Percentiles rank a stretch among this genome's conserved stretches.
phyloP scores from a whole-genome alignment of 306 rosid genomes.

The Potentilla sterilis region DNA sequence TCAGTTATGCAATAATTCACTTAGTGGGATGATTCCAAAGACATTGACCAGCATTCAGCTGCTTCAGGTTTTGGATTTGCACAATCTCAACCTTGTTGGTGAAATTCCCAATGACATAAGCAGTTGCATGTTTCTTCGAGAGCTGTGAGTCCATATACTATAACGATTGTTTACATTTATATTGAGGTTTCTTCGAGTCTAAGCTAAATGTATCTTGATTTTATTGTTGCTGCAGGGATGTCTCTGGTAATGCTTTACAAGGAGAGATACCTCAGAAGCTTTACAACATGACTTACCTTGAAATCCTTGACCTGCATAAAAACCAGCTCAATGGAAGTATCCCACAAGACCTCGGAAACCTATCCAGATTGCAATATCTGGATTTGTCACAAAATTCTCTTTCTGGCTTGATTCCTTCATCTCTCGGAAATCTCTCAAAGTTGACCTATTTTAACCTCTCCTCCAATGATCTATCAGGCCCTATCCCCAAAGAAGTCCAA shows the following conservation, averaged over 20 bases:
- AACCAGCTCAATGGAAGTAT: slow-evolving; percentile 78
- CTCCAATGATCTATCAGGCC: slow-evolving; percentile 76
- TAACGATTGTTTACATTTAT: slow-evolving; percentile 21
- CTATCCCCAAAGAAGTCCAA: slow-evolving; percentile 61
- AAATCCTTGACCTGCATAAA: slow-evolving; percentile 69
- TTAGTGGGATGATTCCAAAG: slow-evolving; percentile 65
- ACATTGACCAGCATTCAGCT: slow-evolving; percentile 62
- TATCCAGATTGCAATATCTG: slow-evolving; percentile 55
- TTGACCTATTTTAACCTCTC: slow-evolving; percentile 72
- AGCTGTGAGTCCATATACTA: slow-evolving; percentile 66
- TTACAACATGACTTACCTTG: slow-evolving; percentile 68
- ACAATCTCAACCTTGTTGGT: slow-evolving; percentile 69
- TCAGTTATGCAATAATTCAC: slow-evolving; percentile 67
- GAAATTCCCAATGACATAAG: slow-evolving; percentile 67
- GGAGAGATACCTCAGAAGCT: slow-evolving; percentile 72
- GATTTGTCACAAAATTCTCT: slow-evolving; percentile 78
- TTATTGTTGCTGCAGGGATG: slow-evolving; percentile 63
- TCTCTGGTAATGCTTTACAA: slow-evolving; percentile 72
- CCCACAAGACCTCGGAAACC: slow-evolving; percentile 64
- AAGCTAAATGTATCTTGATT: slow-evolving; percentile 26
- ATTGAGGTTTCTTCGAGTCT: slow-evolving; percentile 25
- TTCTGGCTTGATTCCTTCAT: slow-evolving; percentile 63
- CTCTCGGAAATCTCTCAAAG: slow-evolving; percentile 60
- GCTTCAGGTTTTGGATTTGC: slow-evolving; percentile 87
- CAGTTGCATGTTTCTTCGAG: slow-evolving; percentile 83